phyloP scores from a whole-genome alignment of 441 rosid species.

The Macaranga tanarius region DNA sequence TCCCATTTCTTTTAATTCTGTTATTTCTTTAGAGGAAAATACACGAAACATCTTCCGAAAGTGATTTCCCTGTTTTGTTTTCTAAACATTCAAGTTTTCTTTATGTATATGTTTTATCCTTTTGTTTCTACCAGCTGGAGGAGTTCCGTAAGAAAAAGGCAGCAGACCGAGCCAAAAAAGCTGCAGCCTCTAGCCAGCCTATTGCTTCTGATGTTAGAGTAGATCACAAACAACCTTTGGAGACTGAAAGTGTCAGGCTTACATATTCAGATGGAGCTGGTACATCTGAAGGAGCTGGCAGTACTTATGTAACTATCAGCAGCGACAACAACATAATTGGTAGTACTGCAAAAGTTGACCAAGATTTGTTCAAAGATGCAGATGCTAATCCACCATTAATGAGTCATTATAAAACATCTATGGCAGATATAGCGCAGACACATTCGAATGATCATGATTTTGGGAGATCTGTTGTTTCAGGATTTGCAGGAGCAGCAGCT shows the following conservation, averaged over 20 bases:
- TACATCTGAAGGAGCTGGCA: conserved; percentile 47
- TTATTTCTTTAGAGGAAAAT: not conserved
- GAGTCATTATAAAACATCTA: conserved; percentile 34
- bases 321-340: conserved; percentile 22
- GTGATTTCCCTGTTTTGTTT: not conserved
- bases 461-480: conserved; percentile 32
- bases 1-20: not conserved
- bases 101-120: conserved; percentile 4
- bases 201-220: conserved; percentile 35
- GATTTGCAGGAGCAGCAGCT: conserved; percentile 32
- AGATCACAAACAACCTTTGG: conserved; percentile 38
- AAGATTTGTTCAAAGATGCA: conserved; percentile 30
- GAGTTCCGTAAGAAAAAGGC: conserved; percentile 97
- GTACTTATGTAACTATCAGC: conserved; percentile 19
- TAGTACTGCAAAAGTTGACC: conserved; percentile 33
- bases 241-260: conserved; percentile 35
- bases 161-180: conserved; percentile 78
- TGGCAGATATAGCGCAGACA: conserved; percentile 28
- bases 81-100: conserved; percentile 2
- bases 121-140: conserved; percentile 64
- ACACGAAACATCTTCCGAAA: not conserved
- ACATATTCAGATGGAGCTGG: conserved; percentile 55
- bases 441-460: conserved; percentile 35
- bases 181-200: conserved; percentile 40
- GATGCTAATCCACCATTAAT: conserved; percentile 27